A percentile compares a stretch with the other conserved stretches of the same genome.
These are phyloP conservation scores for Tetradesmus obliquus DNA, from an alignment of 139 green algal genomes.

Conservation along the genomic window DNA sequence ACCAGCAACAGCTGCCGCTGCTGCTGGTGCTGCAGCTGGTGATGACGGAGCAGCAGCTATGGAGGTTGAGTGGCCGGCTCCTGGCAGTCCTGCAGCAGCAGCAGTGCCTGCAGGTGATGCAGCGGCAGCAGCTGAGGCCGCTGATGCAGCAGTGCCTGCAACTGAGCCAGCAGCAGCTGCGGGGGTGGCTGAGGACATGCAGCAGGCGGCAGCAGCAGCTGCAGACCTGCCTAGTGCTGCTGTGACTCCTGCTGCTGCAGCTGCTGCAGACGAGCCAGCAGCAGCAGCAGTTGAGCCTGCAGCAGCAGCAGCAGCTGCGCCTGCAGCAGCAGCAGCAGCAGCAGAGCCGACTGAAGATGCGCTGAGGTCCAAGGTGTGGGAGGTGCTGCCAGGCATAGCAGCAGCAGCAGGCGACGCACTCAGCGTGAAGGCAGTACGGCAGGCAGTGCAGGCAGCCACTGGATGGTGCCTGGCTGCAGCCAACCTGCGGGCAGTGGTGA, in stretches of 20 bases:
- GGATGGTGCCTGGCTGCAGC: constrained; percentile 8
- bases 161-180: neutral
- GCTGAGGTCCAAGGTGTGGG: neutral
- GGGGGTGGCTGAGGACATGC: neutral
- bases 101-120: neutral
- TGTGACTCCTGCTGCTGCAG: neutral
- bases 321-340: neutral
- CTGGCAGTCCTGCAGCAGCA: neutral
- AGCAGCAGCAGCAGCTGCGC: neutral
- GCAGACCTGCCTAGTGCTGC: neutral
- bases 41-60: neutral
- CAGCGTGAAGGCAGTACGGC: constrained; percentile 12
- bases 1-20: constrained; percentile 5
- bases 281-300: neutral
- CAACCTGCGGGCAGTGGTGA: neutral
- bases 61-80: neutral
- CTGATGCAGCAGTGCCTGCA: neutral
- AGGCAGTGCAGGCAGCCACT: constrained; percentile 13
- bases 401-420: neutral
- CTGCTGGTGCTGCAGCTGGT: neutral
- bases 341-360: neutral
- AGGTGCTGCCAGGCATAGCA: constrained; percentile 6
- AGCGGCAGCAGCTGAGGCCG: neutral
- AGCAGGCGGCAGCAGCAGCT: neutral
- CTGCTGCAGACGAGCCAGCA: neutral